Evolutionary conservation across 23 red algal species (phyloP).

Genomic region (Agarophyton chilense): DNA sequence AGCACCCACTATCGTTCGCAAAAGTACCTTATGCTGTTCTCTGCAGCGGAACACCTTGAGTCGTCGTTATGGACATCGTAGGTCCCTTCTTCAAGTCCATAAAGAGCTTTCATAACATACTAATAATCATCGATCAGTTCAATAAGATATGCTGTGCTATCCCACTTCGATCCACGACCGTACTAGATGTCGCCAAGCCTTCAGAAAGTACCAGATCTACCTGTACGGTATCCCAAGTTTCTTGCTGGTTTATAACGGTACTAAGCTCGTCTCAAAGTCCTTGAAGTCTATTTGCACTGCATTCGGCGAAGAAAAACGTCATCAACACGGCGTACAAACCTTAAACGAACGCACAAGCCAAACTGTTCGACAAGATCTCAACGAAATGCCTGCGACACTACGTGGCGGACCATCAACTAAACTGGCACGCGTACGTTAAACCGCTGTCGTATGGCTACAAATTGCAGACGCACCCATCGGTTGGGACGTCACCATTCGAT

Average conservation of each 20-base stretch:
- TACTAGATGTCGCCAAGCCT: not conserved
- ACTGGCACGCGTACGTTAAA: not conserved
- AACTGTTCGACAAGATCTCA: not conserved
- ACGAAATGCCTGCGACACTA: not conserved
- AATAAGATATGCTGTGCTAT: constrained; percentile 22
- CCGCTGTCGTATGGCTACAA: constrained; percentile 21
- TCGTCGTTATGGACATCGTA: constrained; percentile 51
- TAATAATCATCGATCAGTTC: constrained; percentile 39
- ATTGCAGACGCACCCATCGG: not conserved
- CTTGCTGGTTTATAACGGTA: no score
- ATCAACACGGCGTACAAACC: not conserved
- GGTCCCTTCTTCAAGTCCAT: constrained; percentile 24
- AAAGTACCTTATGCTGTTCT: constrained; percentile 16
- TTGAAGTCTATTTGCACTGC: no score
- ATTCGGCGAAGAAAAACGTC: no score
- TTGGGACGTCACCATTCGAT: not conserved
- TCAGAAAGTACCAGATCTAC: not conserved
- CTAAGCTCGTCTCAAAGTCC: no score
- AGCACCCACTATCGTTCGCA: not conserved
- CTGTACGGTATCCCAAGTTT: not conserved
- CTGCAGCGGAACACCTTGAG: not conserved
- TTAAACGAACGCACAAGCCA: not conserved
- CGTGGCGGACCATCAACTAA: not conserved
- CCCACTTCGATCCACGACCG: constrained; percentile 1
- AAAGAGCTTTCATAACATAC: not conserved